Base-by-base conservation (phyloP, 2,329 filamentous ascomycete genomes). In the Pyrenophora tritici-repentis region DNA sequence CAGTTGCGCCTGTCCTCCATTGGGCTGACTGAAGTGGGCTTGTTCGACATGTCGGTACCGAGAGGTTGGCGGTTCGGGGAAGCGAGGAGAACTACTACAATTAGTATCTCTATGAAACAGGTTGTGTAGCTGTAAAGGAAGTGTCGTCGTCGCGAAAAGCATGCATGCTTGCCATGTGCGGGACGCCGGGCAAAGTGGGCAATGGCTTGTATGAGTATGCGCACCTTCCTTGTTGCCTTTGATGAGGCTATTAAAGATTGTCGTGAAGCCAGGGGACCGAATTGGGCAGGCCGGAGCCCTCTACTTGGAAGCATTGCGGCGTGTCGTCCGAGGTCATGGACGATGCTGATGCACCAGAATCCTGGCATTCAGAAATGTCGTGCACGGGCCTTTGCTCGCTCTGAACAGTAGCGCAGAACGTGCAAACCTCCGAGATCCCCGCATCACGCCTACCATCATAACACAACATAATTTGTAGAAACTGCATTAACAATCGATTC, bases 241-340 rank as follows among this genome's bases (percentile, higher is more conserved):
- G 54, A 59, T n/a, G 59, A 60, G 9, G 60, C 24, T 29, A 52
- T 29, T 34, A 55, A 54, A 29, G 65, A 63, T 26, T 64, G 65
- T 26, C 61, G 63, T 38, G 62, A 61, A 26, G 53, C 58, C 39
- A 58, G 50, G 16, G 61, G 55, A 34, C 53, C 51, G 35, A 68
- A 60, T 52, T 67, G 67, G 49, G 68, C 67, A 54, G 73, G 65
- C 63, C 71, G 73, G 35, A 78, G 62, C 58, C 77, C 77, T 75
- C 77, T 76, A 67, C 76, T 78, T 61, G 76, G 75, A 70, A 79
- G 73, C 78, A 79, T 79, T 50, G 66, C 71, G 59, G 58, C 59
- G 52, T 67, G 67, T 63, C 62, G 64, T 67, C 64, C 61, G 53
- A 57, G 55, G 56, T 48, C 56, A 26, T 55, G 40, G 39, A 18